phyloP scores from a whole-genome alignment of 2,329 filamentous ascomycete species.

The Ophiosphaerella herpotricha region DNA sequence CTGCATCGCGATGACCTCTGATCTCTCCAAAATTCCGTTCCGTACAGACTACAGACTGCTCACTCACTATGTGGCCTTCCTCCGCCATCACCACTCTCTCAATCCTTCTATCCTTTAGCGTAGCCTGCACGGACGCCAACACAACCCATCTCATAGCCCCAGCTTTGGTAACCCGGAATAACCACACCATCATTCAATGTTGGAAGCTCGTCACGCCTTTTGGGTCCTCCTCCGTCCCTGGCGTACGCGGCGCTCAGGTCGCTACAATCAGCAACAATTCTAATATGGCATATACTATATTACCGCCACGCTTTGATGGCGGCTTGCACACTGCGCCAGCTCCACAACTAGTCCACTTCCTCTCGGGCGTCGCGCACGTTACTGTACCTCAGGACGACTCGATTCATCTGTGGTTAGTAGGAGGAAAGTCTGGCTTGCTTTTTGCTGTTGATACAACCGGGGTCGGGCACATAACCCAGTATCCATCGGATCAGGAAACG shows the following conservation, averaged over 20 bases:
- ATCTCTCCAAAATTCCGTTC: no score
- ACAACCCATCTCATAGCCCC: conserved; percentile 36
- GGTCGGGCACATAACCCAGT: conserved; percentile 36
- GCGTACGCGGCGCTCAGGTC: conserved; percentile 27
- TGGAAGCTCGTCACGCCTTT: conserved; percentile 40
- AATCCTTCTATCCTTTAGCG: not conserved
- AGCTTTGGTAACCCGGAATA: conserved; percentile 39
- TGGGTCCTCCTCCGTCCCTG: conserved; percentile 29
- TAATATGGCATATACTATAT: conserved; percentile 33
- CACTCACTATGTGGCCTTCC: not conserved
- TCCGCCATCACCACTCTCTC: not conserved
- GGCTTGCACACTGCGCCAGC: conserved; percentile 41
- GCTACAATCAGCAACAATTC: conserved; percentile 27
- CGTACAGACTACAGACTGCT: no score
- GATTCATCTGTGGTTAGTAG: conserved; percentile 37
- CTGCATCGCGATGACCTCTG: not conserved
- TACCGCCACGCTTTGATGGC: conserved; percentile 41
- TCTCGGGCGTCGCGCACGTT: conserved; percentile 40
- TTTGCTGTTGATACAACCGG: conserved; percentile 40
- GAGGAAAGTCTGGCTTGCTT: conserved; percentile 37
- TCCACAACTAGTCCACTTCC: conserved; percentile 40
- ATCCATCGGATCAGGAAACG: conserved; percentile 39
- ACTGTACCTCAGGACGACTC: conserved; percentile 31
- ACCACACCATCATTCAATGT: conserved; percentile 42
- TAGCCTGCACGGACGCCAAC: conserved; percentile 13